Base-by-base conservation (phyloP, 2,329 filamentous ascomycete genomes). In the Aureobasidium melanogenum region DNA sequence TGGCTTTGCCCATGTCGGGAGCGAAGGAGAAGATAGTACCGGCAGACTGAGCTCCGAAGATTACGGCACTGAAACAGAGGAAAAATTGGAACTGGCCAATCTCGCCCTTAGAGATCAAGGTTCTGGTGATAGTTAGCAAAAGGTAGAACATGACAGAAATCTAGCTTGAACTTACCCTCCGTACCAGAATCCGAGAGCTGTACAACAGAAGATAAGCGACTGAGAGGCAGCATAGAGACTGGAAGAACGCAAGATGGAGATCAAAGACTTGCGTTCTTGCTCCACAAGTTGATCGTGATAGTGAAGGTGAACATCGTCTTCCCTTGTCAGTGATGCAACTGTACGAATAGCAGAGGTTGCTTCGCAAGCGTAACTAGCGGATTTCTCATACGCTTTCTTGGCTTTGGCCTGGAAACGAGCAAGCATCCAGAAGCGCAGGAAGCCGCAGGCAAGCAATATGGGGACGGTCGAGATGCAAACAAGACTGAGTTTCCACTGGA, bases 321-420 rank as follows among this genome's bases (percentile, higher is more conserved):
- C 94, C 10, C 93, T 84, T 0, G 92, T 96, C 47, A 99, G 81
- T 9, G 91, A 89, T 4, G 92, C 93, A 10, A 97, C 92, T 2
- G 94, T 97, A 56, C 93, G 88, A 66, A 97, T 97, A 7, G 92
- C 89, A 2, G 90, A 92, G 34, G 95, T 96, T 46, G 92, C 92
- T 74, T 99, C 94, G 50, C 92, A 94, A 12, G 94, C 94, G 70
- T 88, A 96, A 61, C 87, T 88, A 8, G 93, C 93, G 62, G 90
- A 93, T 62, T 82, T 78, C 70, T 90, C 82, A 71, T 97, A 92
- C 4, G 90, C 87, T 66, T 80, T 80, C 78, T 94, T 95, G 1
- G 91, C 87, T 26, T 89, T 87, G 39, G 81, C 81, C 75, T 89
- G 88, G 77, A 91, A 96, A 65, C 85, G 82, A 1, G 89, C 86